Conservation (phyloP, 495 filamentous ascomycete species). For the Pyrenopolyporus hunteri region DNA sequence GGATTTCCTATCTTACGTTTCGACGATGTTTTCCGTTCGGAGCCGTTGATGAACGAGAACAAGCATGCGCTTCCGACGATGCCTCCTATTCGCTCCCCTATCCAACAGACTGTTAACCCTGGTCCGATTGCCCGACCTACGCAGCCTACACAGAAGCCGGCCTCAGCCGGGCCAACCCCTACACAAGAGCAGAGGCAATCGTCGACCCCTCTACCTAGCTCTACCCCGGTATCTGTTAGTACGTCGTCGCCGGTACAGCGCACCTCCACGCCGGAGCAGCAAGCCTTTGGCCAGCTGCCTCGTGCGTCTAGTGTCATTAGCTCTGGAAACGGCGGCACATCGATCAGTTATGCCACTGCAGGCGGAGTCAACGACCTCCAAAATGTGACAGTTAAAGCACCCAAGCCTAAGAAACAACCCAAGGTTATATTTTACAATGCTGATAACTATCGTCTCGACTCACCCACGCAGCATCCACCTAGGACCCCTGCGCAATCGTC, state of each 20-base stretch:
- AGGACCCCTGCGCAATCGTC: constrained; percentile 38
- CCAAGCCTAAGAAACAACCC: constrained; percentile 41
- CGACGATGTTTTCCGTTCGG: constrained; percentile 41
- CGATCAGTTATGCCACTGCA: constrained; percentile 43
- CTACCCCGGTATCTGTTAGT: constrained; percentile 20
- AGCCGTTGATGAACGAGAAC: constrained; percentile 39
- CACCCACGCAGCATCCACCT: constrained; percentile 42
- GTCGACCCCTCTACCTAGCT: constrained; percentile 16
- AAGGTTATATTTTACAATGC: constrained; percentile 39
- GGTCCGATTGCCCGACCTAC: constrained; percentile 39
- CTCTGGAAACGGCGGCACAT: constrained; percentile 44
- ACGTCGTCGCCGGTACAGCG: constrained; percentile 34
- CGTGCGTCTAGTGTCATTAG: constrained; percentile 37
- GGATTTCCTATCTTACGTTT: constrained; percentile 43
- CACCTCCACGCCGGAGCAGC: constrained; percentile 27
- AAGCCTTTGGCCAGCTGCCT: not conserved
- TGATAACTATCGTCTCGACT: constrained; percentile 39
- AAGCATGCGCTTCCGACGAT: constrained; percentile 25
- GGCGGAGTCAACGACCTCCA: constrained; percentile 39
- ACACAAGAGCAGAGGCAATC: constrained; percentile 31
- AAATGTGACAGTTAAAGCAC: constrained; percentile 43
- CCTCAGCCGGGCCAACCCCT: constrained; percentile 10
- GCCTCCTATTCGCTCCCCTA: constrained; percentile 29
- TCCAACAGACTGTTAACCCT: constrained; percentile 9
- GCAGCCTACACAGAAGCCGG: constrained; percentile 23